Percentiles rank a stretch among this genome's conserved stretches.
These are phyloP conservation scores for Wickerhamomyces subpelliculosus DNA, from an alignment of 805 yeast genomes.

Conservation along the genomic window DNA sequence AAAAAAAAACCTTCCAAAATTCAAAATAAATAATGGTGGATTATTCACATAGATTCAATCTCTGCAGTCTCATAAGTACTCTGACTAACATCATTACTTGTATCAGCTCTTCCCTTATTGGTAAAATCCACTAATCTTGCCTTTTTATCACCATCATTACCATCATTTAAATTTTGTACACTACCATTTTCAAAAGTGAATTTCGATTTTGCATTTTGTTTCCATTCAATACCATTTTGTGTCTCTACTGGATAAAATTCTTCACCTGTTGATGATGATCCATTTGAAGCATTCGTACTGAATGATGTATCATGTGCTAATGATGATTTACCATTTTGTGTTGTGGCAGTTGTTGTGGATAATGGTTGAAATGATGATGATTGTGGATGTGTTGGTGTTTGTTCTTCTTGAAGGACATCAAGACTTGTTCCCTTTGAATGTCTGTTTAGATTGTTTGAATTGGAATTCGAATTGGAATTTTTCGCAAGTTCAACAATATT, in stretches of 20 bases:
- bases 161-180: conserved; percentile 18
- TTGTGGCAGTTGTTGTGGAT: conserved; percentile 1
- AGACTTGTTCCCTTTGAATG: conserved; percentile 13
- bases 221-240: conserved; percentile 17
- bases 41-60: no score
- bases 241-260: conserved; percentile 20
- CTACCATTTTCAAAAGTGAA: conserved; percentile 23
- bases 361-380: conserved; percentile 1
- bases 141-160: conserved; percentile 10
- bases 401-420: conserved; percentile 19
- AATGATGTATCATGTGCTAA: conserved; percentile 13
- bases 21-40: conserved; percentile 7
- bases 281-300: conserved; percentile 14
- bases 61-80: conserved; percentile 22
- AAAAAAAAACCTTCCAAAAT: neutral
- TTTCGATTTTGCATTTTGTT: conserved; percentile 10
- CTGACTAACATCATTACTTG: conserved; percentile 23
- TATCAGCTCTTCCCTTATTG: conserved; percentile 26
- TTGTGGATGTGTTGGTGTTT: conserved; percentile 9
- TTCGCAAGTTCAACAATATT: conserved; percentile 20
- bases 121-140: conserved; percentile 31
- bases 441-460: neutral
- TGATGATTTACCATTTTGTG: neutral
- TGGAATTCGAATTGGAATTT: neutral
- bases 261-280: conserved; percentile 12